Conservation (phyloP, 208 protist genomes). For the Naegleria lovaniensis region DNA sequence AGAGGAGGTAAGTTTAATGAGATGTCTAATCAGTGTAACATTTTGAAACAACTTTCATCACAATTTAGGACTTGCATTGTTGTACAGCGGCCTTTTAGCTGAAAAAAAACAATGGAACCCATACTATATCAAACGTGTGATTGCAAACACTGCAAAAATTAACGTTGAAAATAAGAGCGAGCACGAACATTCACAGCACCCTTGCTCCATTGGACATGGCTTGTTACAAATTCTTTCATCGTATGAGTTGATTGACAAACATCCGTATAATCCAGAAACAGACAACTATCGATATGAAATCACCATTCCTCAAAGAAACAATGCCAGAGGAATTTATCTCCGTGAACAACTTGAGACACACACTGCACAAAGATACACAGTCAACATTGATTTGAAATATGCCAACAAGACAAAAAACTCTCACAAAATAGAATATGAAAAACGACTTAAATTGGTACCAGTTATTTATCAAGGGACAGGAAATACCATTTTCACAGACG, state of each 20-base stretch:
- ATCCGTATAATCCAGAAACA: neutral
- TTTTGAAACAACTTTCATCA: no score
- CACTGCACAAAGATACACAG: neutral
- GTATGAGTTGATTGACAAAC: neutral
- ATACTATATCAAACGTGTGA: neutral
- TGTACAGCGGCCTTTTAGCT: neutral
- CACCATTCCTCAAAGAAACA: neutral
- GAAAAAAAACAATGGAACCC: neutral
- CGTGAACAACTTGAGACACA: neutral
- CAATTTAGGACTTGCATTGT: neutral
- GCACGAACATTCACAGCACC: neutral
- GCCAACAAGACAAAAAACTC: neutral
- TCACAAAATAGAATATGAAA: neutral
- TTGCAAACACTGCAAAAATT: neutral
- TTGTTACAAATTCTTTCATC: neutral
- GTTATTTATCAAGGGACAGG: neutral
- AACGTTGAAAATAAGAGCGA: neutral
- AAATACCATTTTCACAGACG: neutral
- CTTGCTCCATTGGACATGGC: neutral
- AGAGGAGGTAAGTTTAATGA: no score
- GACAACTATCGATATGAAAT: neutral
- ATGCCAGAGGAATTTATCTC: constrained; percentile 1
- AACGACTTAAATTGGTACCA: neutral
- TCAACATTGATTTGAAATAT: neutral
- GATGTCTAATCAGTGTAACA: no score